These are phyloP conservation scores for Harrya chromipes DNA, from an alignment of 768 basidiomycete species.

Conservation along the genomic window DNA sequence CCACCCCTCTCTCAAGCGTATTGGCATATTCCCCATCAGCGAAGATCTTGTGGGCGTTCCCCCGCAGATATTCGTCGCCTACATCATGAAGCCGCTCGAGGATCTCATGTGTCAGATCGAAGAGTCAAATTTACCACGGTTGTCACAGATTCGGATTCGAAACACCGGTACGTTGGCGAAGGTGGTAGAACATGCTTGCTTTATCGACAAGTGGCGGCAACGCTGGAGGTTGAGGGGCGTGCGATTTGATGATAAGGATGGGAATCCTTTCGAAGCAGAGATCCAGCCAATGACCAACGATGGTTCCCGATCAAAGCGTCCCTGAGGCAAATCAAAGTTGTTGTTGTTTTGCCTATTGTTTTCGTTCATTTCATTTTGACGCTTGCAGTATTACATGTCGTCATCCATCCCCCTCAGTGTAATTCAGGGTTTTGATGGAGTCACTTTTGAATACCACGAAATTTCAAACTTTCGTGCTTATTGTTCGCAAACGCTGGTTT, in stretches of 20 bases:
- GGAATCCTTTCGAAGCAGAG: slow-evolving; percentile 18
- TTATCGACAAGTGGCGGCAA: slow-evolving; percentile 29
- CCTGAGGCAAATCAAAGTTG: background rate
- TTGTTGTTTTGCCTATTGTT: too few relatives aligned
- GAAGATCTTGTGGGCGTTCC: slow-evolving; percentile 39
- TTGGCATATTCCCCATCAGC: slow-evolving; percentile 42
- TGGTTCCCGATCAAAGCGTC: background rate
- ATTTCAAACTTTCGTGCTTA: too few relatives aligned
- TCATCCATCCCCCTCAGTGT: too few relatives aligned
- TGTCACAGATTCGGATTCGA: slow-evolving; percentile 39
- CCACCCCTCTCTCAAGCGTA: slow-evolving; percentile 40
- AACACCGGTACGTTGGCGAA: slow-evolving; percentile 39
- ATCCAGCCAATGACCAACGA: background rate
- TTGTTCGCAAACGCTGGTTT: too few relatives aligned
- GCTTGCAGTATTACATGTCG: too few relatives aligned
- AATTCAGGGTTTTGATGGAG: too few relatives aligned
- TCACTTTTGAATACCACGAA: too few relatives aligned
- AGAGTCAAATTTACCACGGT: slow-evolving; percentile 30
- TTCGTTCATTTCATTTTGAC: too few relatives aligned
- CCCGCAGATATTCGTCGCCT: slow-evolving; percentile 33
- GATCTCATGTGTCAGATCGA: slow-evolving; percentile 38
- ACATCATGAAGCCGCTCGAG: slow-evolving; percentile 42
- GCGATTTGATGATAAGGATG: slow-evolving; percentile 33
- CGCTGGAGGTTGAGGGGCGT: slow-evolving; percentile 28
- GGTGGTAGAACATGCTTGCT: slow-evolving; percentile 25